Evolutionary conservation across 345 rosid species (phyloP).

Genomic region (Erodium maritimum): DNA sequence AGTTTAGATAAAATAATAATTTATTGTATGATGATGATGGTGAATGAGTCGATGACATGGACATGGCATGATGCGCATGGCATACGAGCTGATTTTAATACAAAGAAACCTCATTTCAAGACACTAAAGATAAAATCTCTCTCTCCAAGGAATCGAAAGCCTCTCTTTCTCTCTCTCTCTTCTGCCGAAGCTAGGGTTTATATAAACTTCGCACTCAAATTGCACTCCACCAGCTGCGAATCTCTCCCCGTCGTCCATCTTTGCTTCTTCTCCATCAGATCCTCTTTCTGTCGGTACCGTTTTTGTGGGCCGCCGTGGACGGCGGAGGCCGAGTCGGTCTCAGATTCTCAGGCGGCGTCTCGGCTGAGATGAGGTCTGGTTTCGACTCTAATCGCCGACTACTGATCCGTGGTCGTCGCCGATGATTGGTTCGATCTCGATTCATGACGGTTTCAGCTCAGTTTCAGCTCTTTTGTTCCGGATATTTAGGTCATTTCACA

Average conservation of each 20-base stretch:
- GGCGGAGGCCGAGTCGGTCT: not conserved
- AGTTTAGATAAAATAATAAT: too few species aligned
- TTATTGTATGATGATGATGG: not conserved
- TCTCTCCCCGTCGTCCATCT: not conserved
- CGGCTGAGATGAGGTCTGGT: not conserved
- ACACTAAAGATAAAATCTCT: not conserved
- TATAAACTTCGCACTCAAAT: not conserved
- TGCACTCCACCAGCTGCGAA: not conserved
- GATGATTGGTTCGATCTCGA: too few species aligned
- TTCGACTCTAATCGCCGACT: not conserved
- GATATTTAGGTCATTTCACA: not conserved
- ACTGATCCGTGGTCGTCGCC: too few species aligned
- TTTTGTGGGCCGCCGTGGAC: not conserved
- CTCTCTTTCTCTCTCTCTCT: not conserved
- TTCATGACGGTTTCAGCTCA: too few species aligned
- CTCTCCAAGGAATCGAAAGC: not conserved
- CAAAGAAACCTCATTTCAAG: not conserved
- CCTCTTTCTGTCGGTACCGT: not conserved
- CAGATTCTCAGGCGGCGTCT: not conserved
- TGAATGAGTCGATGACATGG: not conserved
- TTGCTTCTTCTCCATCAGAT: not conserved
- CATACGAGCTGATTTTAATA: not conserved
- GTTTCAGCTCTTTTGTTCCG: not conserved
- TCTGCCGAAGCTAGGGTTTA: not conserved
- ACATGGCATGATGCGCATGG: too few species aligned